Evolutionary conservation across 352 stramenopile species (phyloP), one percentile per base, ranked within the genome.

Genomic region (Pythium grandisporangium): DNA sequence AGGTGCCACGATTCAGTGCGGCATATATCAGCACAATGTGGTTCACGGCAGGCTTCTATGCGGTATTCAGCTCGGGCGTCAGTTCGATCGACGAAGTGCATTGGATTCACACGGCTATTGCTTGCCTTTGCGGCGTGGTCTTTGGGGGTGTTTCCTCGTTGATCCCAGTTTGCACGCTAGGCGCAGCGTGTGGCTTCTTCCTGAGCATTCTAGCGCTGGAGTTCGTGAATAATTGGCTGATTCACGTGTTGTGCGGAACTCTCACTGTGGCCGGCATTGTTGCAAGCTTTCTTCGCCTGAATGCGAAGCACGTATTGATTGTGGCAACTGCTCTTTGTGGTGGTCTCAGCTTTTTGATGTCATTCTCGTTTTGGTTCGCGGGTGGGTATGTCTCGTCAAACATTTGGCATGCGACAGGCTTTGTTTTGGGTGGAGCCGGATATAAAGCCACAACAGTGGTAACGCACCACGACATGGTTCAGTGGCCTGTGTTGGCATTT

Each of bases 81-180:
- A 65, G 51, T 4, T 54, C 59, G 13, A 53, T 79, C 1, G 55
- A 79, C 3, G 52, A 73, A 7, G 16, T 88, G 10, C 43, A 45
- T n/a, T 92, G 77, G 73, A 63, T 94, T 44, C 81, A 88, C 19
- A 57, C 51, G 19, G 43, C 63, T 6, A 59, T 94, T 49, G 75
- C 76, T 7, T 77, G 66, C 21, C 42, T 94, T 17, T 88, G 76
- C 25, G 81, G 71, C 7, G 30, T 73, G 12, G 76, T 92, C 3
- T 73, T 94, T 49, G 78, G 76, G 16, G 67, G 72, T 6, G 49
- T 92, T 10, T 68, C 67, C 34, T 73, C 67, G 44, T 44, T 94
- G 30, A 42, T 89, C 4, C 75, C 79, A 20, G 49, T 66, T 0
- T 37, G 70, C 23, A 75, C 74, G 5, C 50, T 91, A 3, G 73